Evolutionary conservation across 345 rosid species (phyloP), one percentile per base, ranked within the genome.

Genomic region (Eucalyptus globulus): DNA sequence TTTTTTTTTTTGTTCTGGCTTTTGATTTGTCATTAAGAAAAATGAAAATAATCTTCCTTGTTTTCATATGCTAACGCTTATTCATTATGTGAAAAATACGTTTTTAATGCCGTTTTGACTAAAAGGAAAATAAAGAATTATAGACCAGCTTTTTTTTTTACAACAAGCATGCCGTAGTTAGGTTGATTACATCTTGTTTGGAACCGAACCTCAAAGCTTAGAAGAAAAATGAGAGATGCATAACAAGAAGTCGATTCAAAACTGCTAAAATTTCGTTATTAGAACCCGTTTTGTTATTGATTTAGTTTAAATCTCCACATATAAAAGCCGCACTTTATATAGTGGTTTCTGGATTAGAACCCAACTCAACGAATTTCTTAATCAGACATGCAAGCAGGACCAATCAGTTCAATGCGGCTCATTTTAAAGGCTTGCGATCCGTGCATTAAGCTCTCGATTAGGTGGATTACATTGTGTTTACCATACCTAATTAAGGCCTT

Each of bases 311-410:
- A 43, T 19, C 27, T 76, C 14, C 21, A 76, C 27, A 76, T 37
- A 22, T 3, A 11, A 76, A 76, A 76, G 27, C 29, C 4, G 3
- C 5, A 1, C 3, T 76, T 37, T 11, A 40, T 37, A 37, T 37
- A 76, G 15, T 6, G 8, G 5, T 19, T 19, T 37, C 1, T 0
- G 2, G 15, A 5, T 37, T 7, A 6, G 1, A 27, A 11, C 83
- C 43, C 47, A 21, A 76, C 83, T 37, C 27, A 1, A 76, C 9
- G 1, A 21, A 76, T 76, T 76, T 76, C 47, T 37, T 21, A 76
- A 40, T 76, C 2, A 11, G 47, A 76, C 27, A 19, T 5, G 27
- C 2, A 13, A 37, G 27, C 3, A 3, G 47, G 45, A 21, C 12
- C 85, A 21, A 21, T 76, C 15, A 24, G 29, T 37, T 37, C 14